Evolutionary conservation across 2,329 filamentous ascomycete genomes (phyloP).

Genomic region (Cordyceps farinosa): DNA sequence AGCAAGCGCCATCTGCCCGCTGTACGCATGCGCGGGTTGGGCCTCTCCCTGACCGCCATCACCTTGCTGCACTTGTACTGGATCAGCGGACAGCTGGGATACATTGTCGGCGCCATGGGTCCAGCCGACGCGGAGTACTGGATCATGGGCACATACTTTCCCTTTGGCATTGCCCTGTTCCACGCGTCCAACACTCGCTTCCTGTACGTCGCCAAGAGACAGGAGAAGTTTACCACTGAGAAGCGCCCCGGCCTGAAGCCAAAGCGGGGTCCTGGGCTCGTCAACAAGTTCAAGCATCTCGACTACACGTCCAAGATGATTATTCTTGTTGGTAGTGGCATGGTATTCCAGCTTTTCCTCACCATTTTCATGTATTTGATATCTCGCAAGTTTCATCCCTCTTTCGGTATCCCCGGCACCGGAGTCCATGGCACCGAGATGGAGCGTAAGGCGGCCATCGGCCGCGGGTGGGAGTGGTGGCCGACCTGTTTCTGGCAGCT

Average conservation of each 20-base stretch:
- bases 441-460: slow-evolving; percentile 42
- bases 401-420: slow-evolving; percentile 57
- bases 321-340: slow-evolving; percentile 49
- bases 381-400: slow-evolving; percentile 59
- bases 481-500: slow-evolving; percentile 60
- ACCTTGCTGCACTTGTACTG: slow-evolving; percentile 40
- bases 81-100: slow-evolving; percentile 37
- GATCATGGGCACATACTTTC: slow-evolving; percentile 63
- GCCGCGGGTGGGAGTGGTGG: slow-evolving; percentile 63
- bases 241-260: slow-evolving; percentile 11
- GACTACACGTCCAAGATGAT: slow-evolving; percentile 45
- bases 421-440: slow-evolving; percentile 53
- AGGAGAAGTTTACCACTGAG: slow-evolving; percentile 32
- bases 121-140: slow-evolving; percentile 56
- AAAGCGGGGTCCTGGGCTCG: slow-evolving; percentile 24
- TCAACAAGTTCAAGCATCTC: slow-evolving; percentile 31
- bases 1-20: slow-evolving; percentile 34
- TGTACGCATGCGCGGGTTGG: slow-evolving; percentile 38
- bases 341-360: slow-evolving; percentile 54
- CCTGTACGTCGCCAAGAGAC: slow-evolving; percentile 52
- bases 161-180: slow-evolving; percentile 62
- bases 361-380: slow-evolving; percentile 57
- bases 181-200: slow-evolving; percentile 61
- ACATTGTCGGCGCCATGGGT: slow-evolving; percentile 33
- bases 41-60: slow-evolving; percentile 39